Percentiles rank a stretch among this genome's conserved stretches.
These are phyloP conservation scores for Talaromyces trachyspermus DNA, from an alignment of 495 filamentous ascomycete species.

Conservation along the genomic window DNA sequence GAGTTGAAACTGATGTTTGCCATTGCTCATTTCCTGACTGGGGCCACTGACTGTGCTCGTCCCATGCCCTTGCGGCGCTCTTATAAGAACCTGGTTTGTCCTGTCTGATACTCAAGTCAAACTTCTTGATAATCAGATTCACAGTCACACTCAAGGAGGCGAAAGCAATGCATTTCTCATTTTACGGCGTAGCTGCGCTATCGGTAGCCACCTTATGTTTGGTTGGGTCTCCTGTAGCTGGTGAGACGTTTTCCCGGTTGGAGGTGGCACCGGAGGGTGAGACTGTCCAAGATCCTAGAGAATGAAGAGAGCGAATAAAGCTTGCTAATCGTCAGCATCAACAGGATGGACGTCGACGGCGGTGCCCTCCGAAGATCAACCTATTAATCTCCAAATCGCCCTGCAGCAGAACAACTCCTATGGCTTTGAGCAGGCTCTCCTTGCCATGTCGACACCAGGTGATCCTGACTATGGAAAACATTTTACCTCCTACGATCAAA, in stretches of 20 bases:
- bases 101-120: background rate
- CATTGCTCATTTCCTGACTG: background rate
- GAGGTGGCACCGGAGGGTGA: background rate
- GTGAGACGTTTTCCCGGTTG: background rate
- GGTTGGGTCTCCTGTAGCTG: background rate
- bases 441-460: conserved; percentile 56
- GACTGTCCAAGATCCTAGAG: background rate
- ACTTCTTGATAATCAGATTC: background rate
- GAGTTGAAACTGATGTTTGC: background rate
- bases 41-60: background rate
- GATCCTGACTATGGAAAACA: conserved; percentile 57
- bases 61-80: background rate
- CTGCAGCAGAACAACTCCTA: conserved; percentile 49
- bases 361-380: conserved; percentile 12
- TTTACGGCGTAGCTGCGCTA: background rate
- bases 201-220: background rate
- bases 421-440: conserved; percentile 54
- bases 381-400: conserved; percentile 39
- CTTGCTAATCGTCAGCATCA: background rate
- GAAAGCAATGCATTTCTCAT: background rate
- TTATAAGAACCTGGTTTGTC: background rate
- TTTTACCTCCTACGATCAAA: conserved; percentile 46
- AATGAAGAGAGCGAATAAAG: conserved; percentile 1
- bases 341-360: background rate
- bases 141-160: background rate